phyloP scores from a whole-genome alignment of 129 eudicot genomes.

The Arctium lappa region DNA sequence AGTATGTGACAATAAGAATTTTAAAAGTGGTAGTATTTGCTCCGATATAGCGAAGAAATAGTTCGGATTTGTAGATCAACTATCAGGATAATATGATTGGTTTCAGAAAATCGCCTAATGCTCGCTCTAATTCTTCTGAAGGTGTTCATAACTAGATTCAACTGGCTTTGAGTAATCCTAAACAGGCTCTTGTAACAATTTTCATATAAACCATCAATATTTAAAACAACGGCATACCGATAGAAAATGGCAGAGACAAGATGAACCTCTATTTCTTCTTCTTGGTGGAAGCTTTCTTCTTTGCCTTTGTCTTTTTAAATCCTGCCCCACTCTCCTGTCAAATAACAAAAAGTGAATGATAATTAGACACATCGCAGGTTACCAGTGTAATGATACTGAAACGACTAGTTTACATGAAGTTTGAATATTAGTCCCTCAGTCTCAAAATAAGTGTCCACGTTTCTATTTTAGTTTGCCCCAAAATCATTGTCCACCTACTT shows the following conservation, averaged over 20 bases:
- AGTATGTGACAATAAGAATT: neutral
- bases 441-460: neutral
- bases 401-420: neutral
- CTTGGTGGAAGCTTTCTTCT: conserved; percentile 46
- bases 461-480: neutral
- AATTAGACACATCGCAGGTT: neutral
- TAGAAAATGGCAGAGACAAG: neutral
- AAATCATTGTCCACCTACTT: neutral
- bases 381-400: neutral
- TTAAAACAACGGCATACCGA: neutral
- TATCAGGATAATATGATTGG: neutral
- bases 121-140: neutral
- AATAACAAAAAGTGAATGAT: neutral
- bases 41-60: neutral
- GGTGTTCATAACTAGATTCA: neutral
- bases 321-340: conserved; percentile 58
- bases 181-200: neutral
- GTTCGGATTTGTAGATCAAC: neutral
- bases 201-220: neutral
- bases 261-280: conserved; percentile 34
- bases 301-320: conserved; percentile 31
- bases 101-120: neutral
- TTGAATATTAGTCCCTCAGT: neutral
- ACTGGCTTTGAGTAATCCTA: neutral
- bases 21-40: neutral